Conservation (phyloP, 106 monocot genomes). For the Dendrobium huoshanense region DNA sequence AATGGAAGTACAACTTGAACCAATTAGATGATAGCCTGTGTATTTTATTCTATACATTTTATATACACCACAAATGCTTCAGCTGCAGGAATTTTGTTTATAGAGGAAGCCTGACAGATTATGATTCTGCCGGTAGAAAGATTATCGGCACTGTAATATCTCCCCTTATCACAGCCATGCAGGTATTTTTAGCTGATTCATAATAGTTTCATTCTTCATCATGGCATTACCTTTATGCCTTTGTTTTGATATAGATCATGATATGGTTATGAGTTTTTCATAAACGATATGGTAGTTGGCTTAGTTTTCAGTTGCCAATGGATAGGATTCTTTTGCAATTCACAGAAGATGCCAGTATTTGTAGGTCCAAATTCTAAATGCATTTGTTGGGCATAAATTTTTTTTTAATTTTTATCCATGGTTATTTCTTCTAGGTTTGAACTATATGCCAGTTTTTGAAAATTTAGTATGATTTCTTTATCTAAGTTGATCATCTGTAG, state of each 20-base stretch:
- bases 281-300: neutral
- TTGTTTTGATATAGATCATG: neutral
- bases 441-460: neutral
- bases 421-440: neutral
- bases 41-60: slow-evolving; percentile 2
- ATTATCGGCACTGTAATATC: neutral
- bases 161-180: neutral
- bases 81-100: slow-evolving; percentile 5
- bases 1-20: slow-evolving; percentile 95
- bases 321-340: neutral
- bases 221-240: neutral
- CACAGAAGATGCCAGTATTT: neutral
- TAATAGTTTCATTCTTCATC: neutral
- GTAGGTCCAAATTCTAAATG: neutral
- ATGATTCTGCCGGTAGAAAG: neutral
- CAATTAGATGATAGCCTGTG: slow-evolving; percentile 50
- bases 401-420: neutral
- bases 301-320: neutral
- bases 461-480: neutral
- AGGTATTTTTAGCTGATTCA: neutral
- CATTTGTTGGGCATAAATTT: neutral
- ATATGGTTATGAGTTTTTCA: neutral
- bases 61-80: slow-evolving; percentile 8
- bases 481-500: neutral
- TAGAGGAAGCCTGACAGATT: slow-evolving; percentile 3